Conservation (phyloP, 805 yeast species). For the Maudiozyma barnettii region DNA sequence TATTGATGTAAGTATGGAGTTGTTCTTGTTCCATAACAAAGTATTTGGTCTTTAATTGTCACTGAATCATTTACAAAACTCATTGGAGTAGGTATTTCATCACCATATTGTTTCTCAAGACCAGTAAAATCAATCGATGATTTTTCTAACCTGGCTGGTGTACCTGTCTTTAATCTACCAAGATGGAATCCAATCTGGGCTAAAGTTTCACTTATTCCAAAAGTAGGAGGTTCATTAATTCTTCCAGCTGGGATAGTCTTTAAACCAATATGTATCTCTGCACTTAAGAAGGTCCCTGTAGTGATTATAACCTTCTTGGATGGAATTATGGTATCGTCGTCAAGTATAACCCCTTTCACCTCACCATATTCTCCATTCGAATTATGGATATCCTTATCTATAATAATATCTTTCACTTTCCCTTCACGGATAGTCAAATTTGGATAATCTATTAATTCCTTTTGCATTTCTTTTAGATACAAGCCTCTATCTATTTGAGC, state of each 20-base stretch:
- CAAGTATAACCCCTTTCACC: constrained; percentile 65
- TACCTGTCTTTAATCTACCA: constrained; percentile 92
- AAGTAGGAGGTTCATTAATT: constrained; percentile 85
- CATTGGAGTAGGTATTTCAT: constrained; percentile 81
- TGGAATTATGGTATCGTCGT: constrained; percentile 49
- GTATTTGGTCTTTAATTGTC: constrained; percentile 46
- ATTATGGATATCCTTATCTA: constrained; percentile 31
- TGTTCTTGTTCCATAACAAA: constrained; percentile 73
- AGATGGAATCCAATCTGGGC: constrained; percentile 66
- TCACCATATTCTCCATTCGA: background rate
- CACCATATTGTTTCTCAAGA: constrained; percentile 70
- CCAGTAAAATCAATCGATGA: constrained; percentile 57
- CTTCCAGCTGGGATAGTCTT: constrained; percentile 81
- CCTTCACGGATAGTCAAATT: constrained; percentile 49
- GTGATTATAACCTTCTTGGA: constrained; percentile 73
- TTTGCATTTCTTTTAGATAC: constrained; percentile 73
- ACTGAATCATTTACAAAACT: constrained; percentile 70
- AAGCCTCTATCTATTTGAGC: constrained; percentile 89
- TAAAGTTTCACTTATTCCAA: constrained; percentile 76
- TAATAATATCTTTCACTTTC: constrained; percentile 74
- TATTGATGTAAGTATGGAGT: constrained; percentile 65
- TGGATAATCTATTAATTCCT: constrained; percentile 46
- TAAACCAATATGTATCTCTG: constrained; percentile 88
- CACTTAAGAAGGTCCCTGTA: constrained; percentile 92
- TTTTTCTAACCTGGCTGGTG: constrained; percentile 82